phyloP scores from a whole-genome alignment of 2,329 filamentous ascomycete species.

The Didymella pinodella region DNA sequence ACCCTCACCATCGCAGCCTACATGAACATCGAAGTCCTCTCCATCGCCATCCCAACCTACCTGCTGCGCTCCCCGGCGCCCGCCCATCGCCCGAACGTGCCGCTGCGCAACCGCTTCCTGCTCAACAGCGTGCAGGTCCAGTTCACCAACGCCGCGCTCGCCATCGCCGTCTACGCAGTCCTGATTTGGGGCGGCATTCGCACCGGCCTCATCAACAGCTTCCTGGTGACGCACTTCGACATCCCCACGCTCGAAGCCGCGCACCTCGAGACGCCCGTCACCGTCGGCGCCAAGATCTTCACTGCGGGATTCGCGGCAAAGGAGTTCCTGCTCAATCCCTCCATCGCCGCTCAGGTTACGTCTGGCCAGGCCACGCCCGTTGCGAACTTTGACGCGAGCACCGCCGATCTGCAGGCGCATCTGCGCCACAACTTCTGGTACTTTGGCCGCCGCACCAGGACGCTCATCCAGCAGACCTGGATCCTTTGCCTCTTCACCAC shows the following conservation, averaged over 20 bases:
- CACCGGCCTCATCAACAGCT: constrained; percentile 70
- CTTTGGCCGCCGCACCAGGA: constrained; percentile 70
- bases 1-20: constrained; percentile 67
- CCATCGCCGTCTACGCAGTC: constrained; percentile 77
- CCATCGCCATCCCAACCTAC: constrained; percentile 76
- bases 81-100: constrained; percentile 65
- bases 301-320: constrained; percentile 76
- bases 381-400: constrained; percentile 68
- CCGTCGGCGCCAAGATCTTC: constrained; percentile 63
- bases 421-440: constrained; percentile 77
- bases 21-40: constrained; percentile 72
- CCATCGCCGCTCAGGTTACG: constrained; percentile 64
- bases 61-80: constrained; percentile 73
- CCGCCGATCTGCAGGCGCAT: constrained; percentile 73
- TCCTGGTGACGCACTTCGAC: constrained; percentile 78
- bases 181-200: constrained; percentile 73
- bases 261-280: constrained; percentile 65
- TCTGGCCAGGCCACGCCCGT: constrained; percentile 57
- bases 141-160: constrained; percentile 71
- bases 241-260: constrained; percentile 74
- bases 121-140: constrained; percentile 48
- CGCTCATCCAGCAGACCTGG: constrained; percentile 64
- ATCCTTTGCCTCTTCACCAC: constrained; percentile 57
- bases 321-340: constrained; percentile 79
- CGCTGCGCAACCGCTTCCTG: constrained; percentile 54